Base-by-base conservation (phyloP, 73 alveolate species). In the Tetrahymena elliotti region DNA sequence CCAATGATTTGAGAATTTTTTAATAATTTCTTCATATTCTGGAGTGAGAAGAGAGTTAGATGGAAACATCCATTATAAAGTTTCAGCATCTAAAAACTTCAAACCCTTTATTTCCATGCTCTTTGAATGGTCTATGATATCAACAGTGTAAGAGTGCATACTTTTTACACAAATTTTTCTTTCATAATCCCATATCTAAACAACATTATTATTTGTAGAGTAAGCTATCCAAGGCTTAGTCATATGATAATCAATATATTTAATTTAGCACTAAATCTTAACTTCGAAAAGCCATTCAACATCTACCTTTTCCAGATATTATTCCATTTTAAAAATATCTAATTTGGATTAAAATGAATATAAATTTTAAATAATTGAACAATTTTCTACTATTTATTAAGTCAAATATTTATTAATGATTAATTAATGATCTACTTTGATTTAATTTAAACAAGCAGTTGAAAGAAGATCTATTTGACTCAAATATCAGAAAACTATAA, bases 161-260 rank as follows among this genome's bases (percentile, higher is more conserved):
- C 83, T 93, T 18, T 16, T 93, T 18, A 93, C 35, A 38, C 39
- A 93, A 35, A 93, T 20, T 52, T 47, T 39, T 52, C 94, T 93
- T 11, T 93, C 54, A 38, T 94, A 94, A 41, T 94, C 96, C 96
- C 96, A 94, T n/a, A 94, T 94, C 92, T 94, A 83, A 41, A 94
- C 92, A 31, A 94, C 92, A 83, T 83, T 39, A 83, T 94, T 94
- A 15, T 37, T 94, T 94, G 96, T 83, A 35, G 47, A 94, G 83
- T 84, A 84, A 0, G 94, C 94, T 16, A 84, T 84, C 94, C 88
- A 68, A 68, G 88, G 88, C 10, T 68, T 68, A 6, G 88, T 68
- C 88, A 68, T 68, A 10, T 68, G 88, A 31, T 68, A 68, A 31
- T 68, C 88, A 68, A 68, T 68, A 36, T 24, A 68, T 68, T 68